These are phyloP conservation scores for Kodamaea restingae DNA, from an alignment of 805 yeast genomes.

Conservation along the genomic window DNA sequence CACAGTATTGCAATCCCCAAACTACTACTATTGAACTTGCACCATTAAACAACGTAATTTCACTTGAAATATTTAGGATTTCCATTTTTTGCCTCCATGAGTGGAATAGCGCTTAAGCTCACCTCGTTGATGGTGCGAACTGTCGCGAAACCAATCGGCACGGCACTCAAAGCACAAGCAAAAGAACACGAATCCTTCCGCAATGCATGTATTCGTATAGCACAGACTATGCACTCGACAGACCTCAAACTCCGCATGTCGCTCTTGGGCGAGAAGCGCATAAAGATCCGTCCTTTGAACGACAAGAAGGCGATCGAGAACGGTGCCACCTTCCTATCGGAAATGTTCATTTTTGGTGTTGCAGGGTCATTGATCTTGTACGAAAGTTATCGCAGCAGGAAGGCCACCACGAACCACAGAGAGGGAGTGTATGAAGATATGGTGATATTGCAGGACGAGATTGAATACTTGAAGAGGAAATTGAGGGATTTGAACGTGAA, in stretches of 20 bases:
- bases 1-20: no score
- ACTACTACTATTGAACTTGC: no score
- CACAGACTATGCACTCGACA: constrained; percentile 65
- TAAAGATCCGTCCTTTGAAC: constrained; percentile 70
- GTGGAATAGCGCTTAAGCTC: constrained; percentile 71
- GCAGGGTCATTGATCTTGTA: constrained; percentile 73
- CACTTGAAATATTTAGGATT: no score
- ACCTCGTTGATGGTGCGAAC: constrained; percentile 70
- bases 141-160: constrained; percentile 76
- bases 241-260: constrained; percentile 61
- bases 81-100: constrained; percentile 52
- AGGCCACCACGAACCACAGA: constrained; percentile 57
- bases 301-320: constrained; percentile 77
- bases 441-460: constrained; percentile 63
- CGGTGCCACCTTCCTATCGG: constrained; percentile 78
- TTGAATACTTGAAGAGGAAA: constrained; percentile 51
- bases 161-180: constrained; percentile 67
- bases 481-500: constrained; percentile 38
- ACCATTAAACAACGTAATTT: no score
- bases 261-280: constrained; percentile 50
- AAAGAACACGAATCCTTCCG: constrained; percentile 65
- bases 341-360: constrained; percentile 70
- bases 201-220: constrained; percentile 58
- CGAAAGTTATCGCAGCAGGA: constrained; percentile 65
- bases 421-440: constrained; percentile 74